Base-by-base conservation (phyloP, 257 asterid genomes). In the Solanum ahanhuiri region DNA sequence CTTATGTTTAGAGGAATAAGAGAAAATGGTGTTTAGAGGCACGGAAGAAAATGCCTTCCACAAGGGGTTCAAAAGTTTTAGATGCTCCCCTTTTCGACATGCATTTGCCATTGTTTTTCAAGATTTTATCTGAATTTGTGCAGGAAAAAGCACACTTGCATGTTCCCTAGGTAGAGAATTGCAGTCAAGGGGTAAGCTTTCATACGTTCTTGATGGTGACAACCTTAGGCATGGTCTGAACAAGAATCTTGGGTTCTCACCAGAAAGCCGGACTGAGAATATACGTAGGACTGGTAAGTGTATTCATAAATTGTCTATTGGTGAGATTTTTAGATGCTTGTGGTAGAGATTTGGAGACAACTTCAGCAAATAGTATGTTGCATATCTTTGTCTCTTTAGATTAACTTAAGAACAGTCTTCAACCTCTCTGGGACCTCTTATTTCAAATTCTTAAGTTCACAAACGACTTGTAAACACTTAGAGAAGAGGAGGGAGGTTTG, bases 171-270 rank as follows among this genome's bases (percentile, higher is more conserved):
- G 93, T 84, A 91, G 98, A 91, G 95, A 95, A 87, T 89, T 95
- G 89, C 98, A 96, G 89, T 89, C 93, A 37, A 90, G 89, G 89
- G 98, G 98, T 51, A 95, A 96, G 86, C 98, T 96, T 86, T 96
- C 99, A 0, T 96, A 95, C 86, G 95, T 96, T 89, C 97, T 95
- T 54, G 99, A 96, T 48, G 99, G 99, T 30, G 99, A 96, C 91
- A 96, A 95, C 88, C 97, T 96, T 87, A 93, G 99, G 89, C 98
- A 94, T 91, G 98, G 99, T 83, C 91, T 96, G 72, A 96, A 95
- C 91, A 95, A 94, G 91, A 96, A 96, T 86, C 94, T 96, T 33
- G 97, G 98, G 30, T 96, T 96, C 89, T 4, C 94, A 48, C 95
- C 99, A 9, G 97, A 95, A 85, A 97, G 95, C 84, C 94, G 99